Conservation (phyloP, 2,329 filamentous ascomycete genomes). For the Cordyceps javanica region DNA sequence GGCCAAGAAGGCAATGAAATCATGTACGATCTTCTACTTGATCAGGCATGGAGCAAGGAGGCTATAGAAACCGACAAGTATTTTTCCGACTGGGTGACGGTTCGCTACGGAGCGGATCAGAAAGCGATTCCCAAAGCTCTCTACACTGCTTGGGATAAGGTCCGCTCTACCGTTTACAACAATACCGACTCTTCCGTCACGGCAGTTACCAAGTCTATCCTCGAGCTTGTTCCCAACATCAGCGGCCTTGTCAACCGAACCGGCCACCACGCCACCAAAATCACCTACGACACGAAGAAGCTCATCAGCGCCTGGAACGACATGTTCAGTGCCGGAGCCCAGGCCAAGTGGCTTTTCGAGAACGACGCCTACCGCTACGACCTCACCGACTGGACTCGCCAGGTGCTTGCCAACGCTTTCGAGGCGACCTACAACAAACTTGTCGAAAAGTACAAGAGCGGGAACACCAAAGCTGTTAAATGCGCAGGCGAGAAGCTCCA, state of each 20-base stretch:
- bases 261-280: slow-evolving; percentile 29
- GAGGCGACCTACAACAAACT: slow-evolving; percentile 29
- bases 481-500: slow-evolving; percentile 1
- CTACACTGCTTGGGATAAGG: slow-evolving; percentile 11
- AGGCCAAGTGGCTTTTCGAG: slow-evolving; percentile 27
- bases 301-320: slow-evolving; percentile 32
- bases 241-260: slow-evolving; percentile 31
- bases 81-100: slow-evolving; percentile 36
- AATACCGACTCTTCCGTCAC: slow-evolving; percentile 17
- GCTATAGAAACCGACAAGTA: slow-evolving; percentile 38
- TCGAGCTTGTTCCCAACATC: slow-evolving; percentile 36
- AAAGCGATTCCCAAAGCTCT: slow-evolving; percentile 5
- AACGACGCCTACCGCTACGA: slow-evolving; percentile 38
- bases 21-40: slow-evolving; percentile 40
- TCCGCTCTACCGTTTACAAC: slow-evolving; percentile 12
- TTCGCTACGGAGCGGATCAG: slow-evolving; percentile 27
- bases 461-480: background rate
- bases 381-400: slow-evolving; percentile 39
- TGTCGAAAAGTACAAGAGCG: slow-evolving; percentile 26
- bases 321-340: slow-evolving; percentile 28
- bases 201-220: slow-evolving; percentile 38
- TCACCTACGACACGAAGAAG: slow-evolving; percentile 32
- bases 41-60: slow-evolving; percentile 38
- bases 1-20: slow-evolving; percentile 45
- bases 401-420: slow-evolving; percentile 40